Evolutionary conservation across 805 yeast genomes (phyloP).

Genomic region (Myxozyma udenii): DNA sequence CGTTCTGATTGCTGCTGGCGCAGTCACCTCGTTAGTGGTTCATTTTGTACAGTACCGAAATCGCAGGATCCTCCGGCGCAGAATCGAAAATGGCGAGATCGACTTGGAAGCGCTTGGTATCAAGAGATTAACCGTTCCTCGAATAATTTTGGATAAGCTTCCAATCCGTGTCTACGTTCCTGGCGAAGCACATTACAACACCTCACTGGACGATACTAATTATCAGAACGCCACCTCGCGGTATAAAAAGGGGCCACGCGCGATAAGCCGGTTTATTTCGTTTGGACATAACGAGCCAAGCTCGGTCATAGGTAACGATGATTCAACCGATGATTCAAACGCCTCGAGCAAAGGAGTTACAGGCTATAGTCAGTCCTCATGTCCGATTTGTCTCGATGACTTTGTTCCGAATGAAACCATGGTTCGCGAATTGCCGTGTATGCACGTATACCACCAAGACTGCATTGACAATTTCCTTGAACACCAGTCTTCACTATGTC

Average conservation of each 20-base stretch:
- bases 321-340: neutral
- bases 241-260: no score
- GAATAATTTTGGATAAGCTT: slow-evolving; percentile 18
- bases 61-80: slow-evolving; percentile 19
- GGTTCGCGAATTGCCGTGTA: slow-evolving; percentile 67
- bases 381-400: slow-evolving; percentile 77
- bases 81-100: slow-evolving; percentile 26
- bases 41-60: slow-evolving; percentile 15
- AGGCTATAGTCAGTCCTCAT: slow-evolving; percentile 35
- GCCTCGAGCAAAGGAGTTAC: neutral
- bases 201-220: slow-evolving; percentile 1
- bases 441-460: slow-evolving; percentile 73
- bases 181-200: slow-evolving; percentile 13
- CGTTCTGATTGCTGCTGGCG: slow-evolving; percentile 6
- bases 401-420: slow-evolving; percentile 56
- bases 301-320: neutral
- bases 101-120: slow-evolving; percentile 26
- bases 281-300: neutral
- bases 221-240: neutral
- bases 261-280: neutral
- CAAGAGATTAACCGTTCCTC: slow-evolving; percentile 27
- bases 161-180: slow-evolving; percentile 25
- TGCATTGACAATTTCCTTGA: slow-evolving; percentile 82
- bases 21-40: slow-evolving; percentile 6
- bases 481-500: slow-evolving; percentile 72